phyloP scores from a whole-genome alignment of 495 filamentous ascomycete species.

The Podospora conica region DNA sequence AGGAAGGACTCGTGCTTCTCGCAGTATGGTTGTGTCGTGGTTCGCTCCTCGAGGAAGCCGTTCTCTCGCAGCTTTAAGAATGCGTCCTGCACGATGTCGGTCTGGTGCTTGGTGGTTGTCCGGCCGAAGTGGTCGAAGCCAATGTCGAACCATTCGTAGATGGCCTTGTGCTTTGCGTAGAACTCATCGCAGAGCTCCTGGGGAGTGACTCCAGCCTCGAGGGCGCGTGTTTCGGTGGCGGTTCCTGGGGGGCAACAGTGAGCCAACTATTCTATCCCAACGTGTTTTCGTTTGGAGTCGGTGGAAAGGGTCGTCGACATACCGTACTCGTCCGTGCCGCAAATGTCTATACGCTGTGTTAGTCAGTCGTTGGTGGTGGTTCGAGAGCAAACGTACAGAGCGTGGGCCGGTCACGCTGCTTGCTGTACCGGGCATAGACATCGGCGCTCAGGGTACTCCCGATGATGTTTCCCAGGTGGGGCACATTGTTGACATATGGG shows the following conservation, averaged over 20 bases:
- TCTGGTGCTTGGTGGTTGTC: slow-evolving; percentile 75
- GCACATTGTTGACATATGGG: slow-evolving; percentile 94
- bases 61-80: slow-evolving; percentile 72
- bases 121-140: slow-evolving; percentile 79
- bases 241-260: slow-evolving; percentile 32
- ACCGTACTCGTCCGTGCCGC: slow-evolving; percentile 60
- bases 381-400: slow-evolving; percentile 14
- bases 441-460: slow-evolving; percentile 82
- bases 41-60: slow-evolving; percentile 75
- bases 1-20: slow-evolving; percentile 77
- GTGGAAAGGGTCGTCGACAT: not conserved
- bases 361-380: not conserved
- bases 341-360: slow-evolving; percentile 35
- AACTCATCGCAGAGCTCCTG: slow-evolving; percentile 80
- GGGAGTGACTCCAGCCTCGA: slow-evolving; percentile 53
- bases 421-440: slow-evolving; percentile 47
- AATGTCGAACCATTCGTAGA: slow-evolving; percentile 81
- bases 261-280: not conserved
- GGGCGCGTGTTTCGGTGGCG: slow-evolving; percentile 72
- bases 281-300: not conserved
- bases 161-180: slow-evolving; percentile 71
- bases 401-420: slow-evolving; percentile 38
- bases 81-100: slow-evolving; percentile 76
- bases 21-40: slow-evolving; percentile 76
- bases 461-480: slow-evolving; percentile 90